Conservation (phyloP, 129 eudicot genomes). For the Ambrosia artemisiifolia region DNA sequence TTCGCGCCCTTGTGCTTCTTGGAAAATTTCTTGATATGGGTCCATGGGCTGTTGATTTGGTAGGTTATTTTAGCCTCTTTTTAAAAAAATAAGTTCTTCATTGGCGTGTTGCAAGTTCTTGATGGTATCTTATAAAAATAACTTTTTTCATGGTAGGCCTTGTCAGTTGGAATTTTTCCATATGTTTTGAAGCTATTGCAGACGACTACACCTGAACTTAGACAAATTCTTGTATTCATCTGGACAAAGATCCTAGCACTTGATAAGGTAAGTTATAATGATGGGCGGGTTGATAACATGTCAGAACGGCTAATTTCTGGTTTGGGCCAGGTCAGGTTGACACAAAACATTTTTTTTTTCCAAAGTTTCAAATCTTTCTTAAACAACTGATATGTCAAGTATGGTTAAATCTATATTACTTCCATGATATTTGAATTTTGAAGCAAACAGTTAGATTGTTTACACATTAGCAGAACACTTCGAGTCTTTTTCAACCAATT, state of each 20-base stretch:
- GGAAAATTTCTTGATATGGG: constrained; percentile 99
- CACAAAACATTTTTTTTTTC: not conserved
- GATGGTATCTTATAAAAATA: not conserved
- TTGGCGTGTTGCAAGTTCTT: not conserved
- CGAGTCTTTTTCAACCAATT: not conserved
- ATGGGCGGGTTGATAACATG: too few species aligned
- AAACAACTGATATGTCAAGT: not conserved
- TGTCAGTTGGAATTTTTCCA: constrained; percentile 97
- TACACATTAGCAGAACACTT: not conserved
- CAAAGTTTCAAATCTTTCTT: not conserved
- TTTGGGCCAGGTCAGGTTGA: too few species aligned
- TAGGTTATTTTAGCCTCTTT: constrained; percentile 25
- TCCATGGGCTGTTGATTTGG: constrained; percentile 99
- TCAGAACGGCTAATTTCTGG: too few species aligned
- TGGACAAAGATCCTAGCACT: constrained; percentile 99
- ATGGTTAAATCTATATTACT: not conserved
- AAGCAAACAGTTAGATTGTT: not conserved
- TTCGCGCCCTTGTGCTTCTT: constrained; percentile 94
- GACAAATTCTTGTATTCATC: constrained; percentile 91
- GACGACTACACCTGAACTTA: constrained; percentile 91
- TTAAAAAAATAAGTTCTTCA: not conserved
- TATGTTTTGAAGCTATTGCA: constrained; percentile 87
- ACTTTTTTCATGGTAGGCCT: constrained; percentile 58
- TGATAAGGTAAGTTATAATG: constrained; percentile 58
- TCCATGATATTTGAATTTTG: not conserved